These are phyloP conservation scores for Mesotaenium endlicherianum DNA, from an alignment of 139 green algal species.

Conservation along the genomic window DNA sequence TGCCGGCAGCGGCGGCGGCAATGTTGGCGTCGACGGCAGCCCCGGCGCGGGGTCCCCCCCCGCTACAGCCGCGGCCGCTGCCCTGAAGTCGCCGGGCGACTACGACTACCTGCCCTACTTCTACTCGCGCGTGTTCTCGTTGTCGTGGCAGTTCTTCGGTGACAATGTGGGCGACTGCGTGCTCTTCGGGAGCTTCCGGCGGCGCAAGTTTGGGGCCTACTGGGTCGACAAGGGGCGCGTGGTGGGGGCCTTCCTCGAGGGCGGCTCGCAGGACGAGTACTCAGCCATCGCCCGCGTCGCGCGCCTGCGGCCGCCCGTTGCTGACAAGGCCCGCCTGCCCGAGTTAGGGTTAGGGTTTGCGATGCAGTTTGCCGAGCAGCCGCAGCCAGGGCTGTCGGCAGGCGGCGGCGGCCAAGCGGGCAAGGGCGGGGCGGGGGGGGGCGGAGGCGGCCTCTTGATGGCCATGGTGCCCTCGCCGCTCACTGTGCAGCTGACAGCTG, in stretches of 20 bases:
- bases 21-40: no score
- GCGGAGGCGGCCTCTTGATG: background rate
- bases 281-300: conserved; percentile 18
- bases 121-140: conserved; percentile 82
- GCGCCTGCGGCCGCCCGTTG: background rate
- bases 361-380: background rate
- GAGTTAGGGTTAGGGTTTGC: conserved; percentile 30
- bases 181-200: conserved; percentile 51
- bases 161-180: conserved; percentile 53
- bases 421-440: background rate
- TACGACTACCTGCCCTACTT: conserved; percentile 96
- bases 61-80: no score
- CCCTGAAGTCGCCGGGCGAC: no score
- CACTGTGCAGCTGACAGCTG: background rate
- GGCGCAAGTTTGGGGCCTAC: conserved; percentile 51
- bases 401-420: background rate
- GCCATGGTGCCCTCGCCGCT: background rate
- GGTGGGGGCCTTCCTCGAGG: conserved; percentile 51
- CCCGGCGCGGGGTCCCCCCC: no score
- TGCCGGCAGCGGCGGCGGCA: no score
- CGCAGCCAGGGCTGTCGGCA: background rate
- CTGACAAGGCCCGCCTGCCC: background rate
- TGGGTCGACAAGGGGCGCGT: conserved; percentile 44
- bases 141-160: conserved; percentile 57
- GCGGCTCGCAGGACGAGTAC: conserved; percentile 50